Conservation (phyloP, 805 yeast species). For the Myxozyma kluyveri region DNA sequence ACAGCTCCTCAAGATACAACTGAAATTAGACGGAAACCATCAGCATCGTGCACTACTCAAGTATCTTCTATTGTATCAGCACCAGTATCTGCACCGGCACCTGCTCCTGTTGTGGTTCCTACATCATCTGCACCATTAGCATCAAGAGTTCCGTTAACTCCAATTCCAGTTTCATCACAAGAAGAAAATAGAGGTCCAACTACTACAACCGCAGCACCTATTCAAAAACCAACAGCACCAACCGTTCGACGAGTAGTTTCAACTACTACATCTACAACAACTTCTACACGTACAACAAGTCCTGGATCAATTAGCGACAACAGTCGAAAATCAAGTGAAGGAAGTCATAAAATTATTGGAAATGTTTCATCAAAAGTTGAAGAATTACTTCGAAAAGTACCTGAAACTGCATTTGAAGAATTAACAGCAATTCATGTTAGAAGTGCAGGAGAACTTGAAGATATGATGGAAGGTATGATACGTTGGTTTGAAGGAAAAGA, state of each 20-base stretch:
- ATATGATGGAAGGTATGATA: slow-evolving; percentile 36
- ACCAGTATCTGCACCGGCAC: no score
- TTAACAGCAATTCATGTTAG: slow-evolving; percentile 39
- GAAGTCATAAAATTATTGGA: not conserved
- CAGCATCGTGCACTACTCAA: no score
- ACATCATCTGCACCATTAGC: no score
- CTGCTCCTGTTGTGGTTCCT: no score
- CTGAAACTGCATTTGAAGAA: slow-evolving; percentile 44
- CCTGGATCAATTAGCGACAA: not conserved
- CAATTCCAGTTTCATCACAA: not conserved
- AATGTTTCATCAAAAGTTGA: not conserved
- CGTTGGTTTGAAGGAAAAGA: slow-evolving; percentile 65
- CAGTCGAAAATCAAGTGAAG: not conserved
- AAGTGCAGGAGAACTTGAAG: slow-evolving; percentile 36
- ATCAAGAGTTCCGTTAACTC: not conserved
- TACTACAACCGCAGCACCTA: not conserved
- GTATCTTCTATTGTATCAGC: no score
- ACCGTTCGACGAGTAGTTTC: not conserved
- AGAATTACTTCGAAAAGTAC: slow-evolving; percentile 28
- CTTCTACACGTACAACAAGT: not conserved
- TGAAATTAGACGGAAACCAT: no score
- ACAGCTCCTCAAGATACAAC: no score
- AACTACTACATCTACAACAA: not conserved
- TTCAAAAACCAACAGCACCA: not conserved
- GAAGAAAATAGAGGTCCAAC: not conserved